These are phyloP conservation scores for Mycosphaerella sp. DNA, from an alignment of 2,329 filamentous ascomycete species.

Conservation along the genomic window DNA sequence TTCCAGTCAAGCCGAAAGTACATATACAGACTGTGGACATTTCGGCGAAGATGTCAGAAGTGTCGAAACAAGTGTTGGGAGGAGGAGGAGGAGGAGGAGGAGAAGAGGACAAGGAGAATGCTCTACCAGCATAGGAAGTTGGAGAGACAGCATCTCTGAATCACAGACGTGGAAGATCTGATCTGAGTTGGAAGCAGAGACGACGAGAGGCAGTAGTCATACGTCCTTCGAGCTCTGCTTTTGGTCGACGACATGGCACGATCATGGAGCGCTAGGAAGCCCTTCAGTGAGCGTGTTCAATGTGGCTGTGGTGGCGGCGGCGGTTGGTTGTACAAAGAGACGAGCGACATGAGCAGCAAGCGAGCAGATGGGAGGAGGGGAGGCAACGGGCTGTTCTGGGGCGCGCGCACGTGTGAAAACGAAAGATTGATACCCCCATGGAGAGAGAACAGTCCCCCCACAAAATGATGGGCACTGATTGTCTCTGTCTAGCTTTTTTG, in stretches of 20 bases:
- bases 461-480: background rate
- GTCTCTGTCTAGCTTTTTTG: background rate
- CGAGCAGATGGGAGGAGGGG: background rate
- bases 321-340: background rate
- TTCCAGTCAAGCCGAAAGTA: background rate
- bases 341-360: background rate
- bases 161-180: slow-evolving; percentile 4
- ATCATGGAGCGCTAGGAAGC: slow-evolving; percentile 8
- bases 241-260: slow-evolving; percentile 2
- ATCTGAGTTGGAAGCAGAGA: slow-evolving; percentile 6
- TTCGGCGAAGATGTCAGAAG: slow-evolving; percentile 3
- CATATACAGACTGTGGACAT: background rate
- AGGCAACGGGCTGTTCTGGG: background rate
- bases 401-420: background rate
- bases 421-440: background rate
- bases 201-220: slow-evolving; percentile 4
- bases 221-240: background rate
- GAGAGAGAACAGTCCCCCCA: background rate
- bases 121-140: slow-evolving; percentile 13
- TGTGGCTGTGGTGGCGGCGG: background rate
- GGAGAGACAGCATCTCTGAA: slow-evolving; percentile 1
- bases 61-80: slow-evolving; percentile 5
- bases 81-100: background rate
- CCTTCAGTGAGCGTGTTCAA: slow-evolving; percentile 1
- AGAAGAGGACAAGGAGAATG: slow-evolving; percentile 13